phyloP scores from a whole-genome alignment of 2,329 filamentous ascomycete genomes.

The Stagonosporopsis tanaceti region DNA sequence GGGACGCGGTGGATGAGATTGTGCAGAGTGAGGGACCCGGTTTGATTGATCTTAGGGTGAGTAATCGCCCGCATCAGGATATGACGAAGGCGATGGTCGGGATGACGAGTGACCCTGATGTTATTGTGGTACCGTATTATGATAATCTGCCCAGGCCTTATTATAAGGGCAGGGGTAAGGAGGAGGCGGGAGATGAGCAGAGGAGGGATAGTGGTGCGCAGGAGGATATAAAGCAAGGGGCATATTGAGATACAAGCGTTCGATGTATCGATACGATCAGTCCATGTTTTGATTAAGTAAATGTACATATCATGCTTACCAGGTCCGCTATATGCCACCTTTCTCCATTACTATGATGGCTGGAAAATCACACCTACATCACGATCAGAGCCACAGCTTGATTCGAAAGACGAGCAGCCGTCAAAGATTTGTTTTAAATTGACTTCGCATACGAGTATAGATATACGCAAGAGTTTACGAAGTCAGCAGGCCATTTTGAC shows the following conservation, averaged over 20 bases:
- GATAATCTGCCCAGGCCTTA: constrained; percentile 55
- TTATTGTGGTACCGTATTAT: constrained; percentile 60
- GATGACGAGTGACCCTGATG: constrained; percentile 51
- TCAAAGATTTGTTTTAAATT: too few species aligned
- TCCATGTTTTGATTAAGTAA: too few species aligned
- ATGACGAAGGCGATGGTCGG: constrained; percentile 54
- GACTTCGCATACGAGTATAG: too few species aligned
- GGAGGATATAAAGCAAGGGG: background rate
- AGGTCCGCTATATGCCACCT: too few species aligned
- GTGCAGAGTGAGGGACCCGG: constrained; percentile 38
- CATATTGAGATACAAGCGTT: background rate
- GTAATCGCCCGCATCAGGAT: constrained; percentile 36
- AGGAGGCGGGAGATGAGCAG: background rate
- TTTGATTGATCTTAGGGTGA: constrained; percentile 54
- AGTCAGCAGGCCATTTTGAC: too few species aligned
- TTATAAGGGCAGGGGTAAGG: constrained; percentile 23
- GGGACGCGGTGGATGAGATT: constrained; percentile 44
- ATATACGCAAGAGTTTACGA: too few species aligned
- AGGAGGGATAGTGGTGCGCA: constrained; percentile 1
- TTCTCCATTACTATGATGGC: too few species aligned
- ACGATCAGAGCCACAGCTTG: too few species aligned
- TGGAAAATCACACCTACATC: too few species aligned
- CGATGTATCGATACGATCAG: too few species aligned
- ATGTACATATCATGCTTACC: too few species aligned
- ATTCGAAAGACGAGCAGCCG: too few species aligned